A percentile compares a stretch with the other conserved stretches of the same genome.
These are phyloP conservation scores for Russula abietina DNA, from an alignment of 768 basidiomycete genomes.

Conservation along the genomic window DNA sequence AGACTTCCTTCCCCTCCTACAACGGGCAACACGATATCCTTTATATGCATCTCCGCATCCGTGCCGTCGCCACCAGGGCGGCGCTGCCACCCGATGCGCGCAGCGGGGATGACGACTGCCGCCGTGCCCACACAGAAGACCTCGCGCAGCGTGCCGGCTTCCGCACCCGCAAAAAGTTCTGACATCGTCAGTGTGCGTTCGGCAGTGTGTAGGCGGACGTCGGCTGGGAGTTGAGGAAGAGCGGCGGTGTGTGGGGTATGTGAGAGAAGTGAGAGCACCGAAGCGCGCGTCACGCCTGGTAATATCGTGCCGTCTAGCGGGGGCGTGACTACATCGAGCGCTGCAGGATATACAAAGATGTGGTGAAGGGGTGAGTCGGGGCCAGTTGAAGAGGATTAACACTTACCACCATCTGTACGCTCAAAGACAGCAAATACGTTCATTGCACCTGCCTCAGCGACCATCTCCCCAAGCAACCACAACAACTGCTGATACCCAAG, in stretches of 20 bases:
- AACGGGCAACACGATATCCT: constrained; percentile 42
- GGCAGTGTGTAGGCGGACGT: constrained; percentile 37
- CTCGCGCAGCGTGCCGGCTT: constrained; percentile 67
- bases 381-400: background rate
- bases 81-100: constrained; percentile 68
- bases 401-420: constrained; percentile 35
- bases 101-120: constrained; percentile 65
- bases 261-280: constrained; percentile 68
- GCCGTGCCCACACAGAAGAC: constrained; percentile 84
- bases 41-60: constrained; percentile 1
- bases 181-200: constrained; percentile 44
- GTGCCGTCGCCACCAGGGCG: background rate
- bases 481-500: constrained; percentile 46
- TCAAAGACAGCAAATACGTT: constrained; percentile 45
- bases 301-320: constrained; percentile 89
- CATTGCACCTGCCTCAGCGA: constrained; percentile 42
- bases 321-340: constrained; percentile 80
- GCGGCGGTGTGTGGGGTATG: constrained; percentile 43
- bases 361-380: constrained; percentile 19
- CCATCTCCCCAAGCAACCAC: constrained; percentile 41
- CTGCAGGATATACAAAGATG: constrained; percentile 31
- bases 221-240: constrained; percentile 23
- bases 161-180: constrained; percentile 39
- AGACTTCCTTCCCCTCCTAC: constrained; percentile 45
- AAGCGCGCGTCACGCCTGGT: constrained; percentile 87